A percentile compares a stretch with the other conserved stretches of the same genome.
phyloP scores from a whole-genome alignment of 257 asterid species.

The Capsicum chinense region DNA sequence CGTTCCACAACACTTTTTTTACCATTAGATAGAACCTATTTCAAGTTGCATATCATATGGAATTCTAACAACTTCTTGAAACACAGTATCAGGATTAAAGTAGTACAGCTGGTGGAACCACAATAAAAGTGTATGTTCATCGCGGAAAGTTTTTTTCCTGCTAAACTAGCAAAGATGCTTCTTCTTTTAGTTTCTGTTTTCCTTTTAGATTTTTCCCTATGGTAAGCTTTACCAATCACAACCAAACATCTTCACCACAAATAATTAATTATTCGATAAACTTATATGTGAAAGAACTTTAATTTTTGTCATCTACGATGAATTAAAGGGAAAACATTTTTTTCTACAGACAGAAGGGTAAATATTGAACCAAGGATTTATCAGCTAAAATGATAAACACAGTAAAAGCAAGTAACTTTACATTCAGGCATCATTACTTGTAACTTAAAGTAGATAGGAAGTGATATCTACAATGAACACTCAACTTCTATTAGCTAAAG shows the following conservation, averaged over 20 bases:
- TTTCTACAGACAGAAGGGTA: background rate
- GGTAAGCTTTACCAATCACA: background rate
- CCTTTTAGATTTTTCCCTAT: too few species aligned
- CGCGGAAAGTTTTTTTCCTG: background rate
- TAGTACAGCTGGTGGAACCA: background rate
- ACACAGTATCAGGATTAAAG: background rate
- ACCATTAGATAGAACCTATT: background rate
- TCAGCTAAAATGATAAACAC: background rate
- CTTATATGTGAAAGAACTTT: background rate
- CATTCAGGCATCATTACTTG: background rate
- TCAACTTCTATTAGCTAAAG: background rate
- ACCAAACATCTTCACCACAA: slow-evolving; percentile 30
- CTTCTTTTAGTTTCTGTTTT: background rate
- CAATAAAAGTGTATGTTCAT: slow-evolving; percentile 29
- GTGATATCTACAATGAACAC: background rate
- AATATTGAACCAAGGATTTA: background rate
- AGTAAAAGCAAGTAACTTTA: background rate
- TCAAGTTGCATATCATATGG: background rate
- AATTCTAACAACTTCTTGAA: background rate
- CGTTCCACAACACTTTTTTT: background rate
- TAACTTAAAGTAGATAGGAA: background rate
- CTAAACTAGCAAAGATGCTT: background rate
- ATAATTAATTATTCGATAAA: slow-evolving; percentile 24
- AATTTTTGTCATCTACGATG: background rate
- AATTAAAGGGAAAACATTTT: background rate